Base-by-base conservation (phyloP, 768 basidiomycete species). In the Cystobasidium onofrii region DNA sequence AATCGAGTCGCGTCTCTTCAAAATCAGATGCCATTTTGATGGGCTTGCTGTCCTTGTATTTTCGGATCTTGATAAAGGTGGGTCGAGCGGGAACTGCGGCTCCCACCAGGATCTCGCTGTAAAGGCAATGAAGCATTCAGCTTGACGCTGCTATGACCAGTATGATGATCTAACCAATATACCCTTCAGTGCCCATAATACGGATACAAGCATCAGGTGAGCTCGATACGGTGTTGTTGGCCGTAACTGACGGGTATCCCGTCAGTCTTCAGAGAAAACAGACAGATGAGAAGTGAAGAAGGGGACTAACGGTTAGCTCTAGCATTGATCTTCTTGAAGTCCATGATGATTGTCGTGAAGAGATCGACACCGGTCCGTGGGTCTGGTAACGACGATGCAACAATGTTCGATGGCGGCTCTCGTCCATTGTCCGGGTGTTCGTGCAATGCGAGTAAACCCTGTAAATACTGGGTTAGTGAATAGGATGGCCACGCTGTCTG, bases 361-460 rank as follows among this genome's bases (percentile, higher is more conserved):
- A 79, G 43, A 60, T 79, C 78, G 0, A 78, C 76, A 2, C 78
- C 78, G 1, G 75, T 76, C 7, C 75, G 6, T 1, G 73, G 73
- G 23, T 66, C 41, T 50, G 73, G 63, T 66, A 78, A 57, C 75
- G 79, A 78, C 10, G 78, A 76, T 18, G 75, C 75, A 34, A 74
- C 76, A 29, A 80, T 75, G 54, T 77, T 77, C 0, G 25, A 66
- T 0, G 80, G 78, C 0, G 70, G 71, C 17, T 75, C 75, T 20
- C 31, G 25, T 13, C 75, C 71, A 73, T 82, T 80, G 62, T 78
- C 36, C n/a, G 81, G 79, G 76, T 77, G 79, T 62, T 78, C 78
- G 67, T 76, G 78, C 17, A 79, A 61, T 1, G 75, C 64, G 75
- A 76, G 67, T 0, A 74, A 46, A n/a, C 61, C 69, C 65, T 23